These are phyloP conservation scores for Bromus sterilis DNA, from an alignment of 176 grass and related monocot genomes.

Conservation along the genomic window DNA sequence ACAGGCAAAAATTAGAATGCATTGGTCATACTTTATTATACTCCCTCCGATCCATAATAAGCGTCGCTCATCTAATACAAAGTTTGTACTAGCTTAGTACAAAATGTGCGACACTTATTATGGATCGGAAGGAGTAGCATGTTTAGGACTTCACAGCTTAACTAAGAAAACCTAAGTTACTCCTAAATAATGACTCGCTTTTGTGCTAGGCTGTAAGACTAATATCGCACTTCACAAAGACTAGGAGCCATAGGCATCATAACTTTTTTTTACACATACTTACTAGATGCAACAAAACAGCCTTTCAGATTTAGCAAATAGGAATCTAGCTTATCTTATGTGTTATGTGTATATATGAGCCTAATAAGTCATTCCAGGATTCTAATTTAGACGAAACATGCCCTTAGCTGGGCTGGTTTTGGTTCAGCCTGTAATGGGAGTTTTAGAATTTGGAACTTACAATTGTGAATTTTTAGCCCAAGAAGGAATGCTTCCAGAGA, in stretches of 20 bases:
- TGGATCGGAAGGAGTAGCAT: too few relatives aligned
- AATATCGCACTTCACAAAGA: neutral
- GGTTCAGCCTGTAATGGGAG: too few relatives aligned
- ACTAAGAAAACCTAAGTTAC: neutral
- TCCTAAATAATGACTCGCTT: neutral
- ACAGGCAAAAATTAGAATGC: neutral
- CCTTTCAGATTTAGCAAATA: too few relatives aligned
- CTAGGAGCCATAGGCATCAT: neutral
- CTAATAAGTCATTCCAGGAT: neutral
- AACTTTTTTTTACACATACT: neutral
- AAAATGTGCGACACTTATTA: too few relatives aligned
- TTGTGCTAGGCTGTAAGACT: neutral
- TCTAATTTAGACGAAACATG: neutral
- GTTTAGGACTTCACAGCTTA: neutral
- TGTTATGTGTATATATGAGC: too few relatives aligned
- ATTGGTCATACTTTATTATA: neutral
- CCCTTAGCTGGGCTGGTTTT: neutral
- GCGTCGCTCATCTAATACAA: too few relatives aligned
- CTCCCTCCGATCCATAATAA: too few relatives aligned
- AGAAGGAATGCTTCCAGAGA: slow-evolving; percentile 63
- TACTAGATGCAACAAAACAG: neutral
- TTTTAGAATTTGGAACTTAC: slow-evolving; percentile 34
- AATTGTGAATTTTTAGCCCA: slow-evolving; percentile 56
- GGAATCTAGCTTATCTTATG: too few relatives aligned
- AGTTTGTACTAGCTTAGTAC: too few relatives aligned